Percentiles rank a stretch among this genome's conserved stretches.
These are phyloP conservation scores for Blastobotrys buckinghamii DNA, from an alignment of 1,139 yeast species.

Conservation along the genomic window DNA sequence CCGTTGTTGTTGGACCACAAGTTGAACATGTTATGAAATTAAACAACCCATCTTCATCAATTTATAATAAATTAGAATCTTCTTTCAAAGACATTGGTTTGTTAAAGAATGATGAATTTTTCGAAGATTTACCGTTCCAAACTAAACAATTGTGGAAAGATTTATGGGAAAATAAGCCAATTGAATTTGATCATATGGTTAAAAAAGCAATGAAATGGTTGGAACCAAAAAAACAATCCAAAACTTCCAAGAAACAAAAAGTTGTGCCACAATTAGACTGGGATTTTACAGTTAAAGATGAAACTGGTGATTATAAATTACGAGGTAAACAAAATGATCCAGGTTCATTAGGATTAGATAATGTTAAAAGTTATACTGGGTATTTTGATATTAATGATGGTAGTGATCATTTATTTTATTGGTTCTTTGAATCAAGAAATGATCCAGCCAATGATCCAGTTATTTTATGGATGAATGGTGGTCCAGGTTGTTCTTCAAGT, in stretches of 20 bases:
- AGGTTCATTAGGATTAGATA: slow-evolving; percentile 19
- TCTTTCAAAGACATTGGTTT: neutral
- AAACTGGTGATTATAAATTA: neutral
- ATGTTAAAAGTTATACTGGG: slow-evolving; percentile 50
- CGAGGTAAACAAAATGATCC: slow-evolving; percentile 8
- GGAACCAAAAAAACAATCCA: neutral
- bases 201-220: neutral
- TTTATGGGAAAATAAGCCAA: neutral
- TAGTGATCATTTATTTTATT: slow-evolving; percentile 79
- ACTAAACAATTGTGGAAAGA: slow-evolving; percentile 1
- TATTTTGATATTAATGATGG: slow-evolving; percentile 67
- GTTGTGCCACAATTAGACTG: neutral
- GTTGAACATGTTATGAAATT: slow-evolving; percentile 6
- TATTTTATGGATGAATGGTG: slow-evolving; percentile 67
- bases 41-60: neutral
- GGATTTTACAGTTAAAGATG: slow-evolving; percentile 2
- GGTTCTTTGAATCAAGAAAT: slow-evolving; percentile 68
- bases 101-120: neutral
- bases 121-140: neutral
- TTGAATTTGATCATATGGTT: neutral
- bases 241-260: neutral
- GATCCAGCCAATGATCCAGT: slow-evolving; percentile 61
- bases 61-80: neutral
- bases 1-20: slow-evolving; percentile 4
- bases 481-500: slow-evolving; percentile 69